These are phyloP conservation scores for Elaeagnus macrophylla DNA, from an alignment of 306 rosid genomes.

Conservation along the genomic window DNA sequence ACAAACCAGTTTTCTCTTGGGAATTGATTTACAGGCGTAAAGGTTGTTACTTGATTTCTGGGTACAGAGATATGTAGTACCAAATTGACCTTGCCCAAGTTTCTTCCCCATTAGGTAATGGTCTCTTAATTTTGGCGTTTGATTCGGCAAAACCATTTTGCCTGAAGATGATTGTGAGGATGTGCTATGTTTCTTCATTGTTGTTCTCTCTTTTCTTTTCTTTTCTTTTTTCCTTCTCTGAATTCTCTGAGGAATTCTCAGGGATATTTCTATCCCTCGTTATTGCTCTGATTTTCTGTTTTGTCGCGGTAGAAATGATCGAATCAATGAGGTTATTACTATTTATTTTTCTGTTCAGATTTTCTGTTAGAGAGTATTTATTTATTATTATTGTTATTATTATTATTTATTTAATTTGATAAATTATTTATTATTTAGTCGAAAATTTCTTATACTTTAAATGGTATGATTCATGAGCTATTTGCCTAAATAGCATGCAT, in stretches of 20 bases:
- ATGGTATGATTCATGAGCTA: no score
- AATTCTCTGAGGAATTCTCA: not conserved
- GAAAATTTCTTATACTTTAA: no score
- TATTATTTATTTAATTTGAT: no score
- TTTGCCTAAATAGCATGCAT: no score
- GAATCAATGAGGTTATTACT: no score
- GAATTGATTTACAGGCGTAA: constrained; percentile 83
- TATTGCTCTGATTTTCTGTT: no score
- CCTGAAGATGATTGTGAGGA: constrained; percentile 28
- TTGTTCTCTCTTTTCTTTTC: not conserved
- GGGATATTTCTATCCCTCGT: not conserved
- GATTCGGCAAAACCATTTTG: constrained; percentile 48
- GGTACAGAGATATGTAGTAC: constrained; percentile 63
- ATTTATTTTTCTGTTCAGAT: no score
- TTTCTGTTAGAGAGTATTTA: no score
- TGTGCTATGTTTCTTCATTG: constrained; percentile 34
- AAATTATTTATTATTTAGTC: no score
- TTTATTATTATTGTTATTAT: no score
- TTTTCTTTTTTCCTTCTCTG: not conserved
- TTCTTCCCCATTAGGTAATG: constrained; percentile 74
- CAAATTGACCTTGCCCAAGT: constrained; percentile 80
- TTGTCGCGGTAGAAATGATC: no score
- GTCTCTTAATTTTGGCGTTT: constrained; percentile 59
- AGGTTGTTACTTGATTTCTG: constrained; percentile 41
- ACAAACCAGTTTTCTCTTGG: constrained; percentile 68